A percentile compares a stretch with the other conserved stretches of the same genome.
These are phyloP conservation scores for Candolleomyces efflorescens DNA, from an alignment of 768 basidiomycete genomes.

Conservation along the genomic window DNA sequence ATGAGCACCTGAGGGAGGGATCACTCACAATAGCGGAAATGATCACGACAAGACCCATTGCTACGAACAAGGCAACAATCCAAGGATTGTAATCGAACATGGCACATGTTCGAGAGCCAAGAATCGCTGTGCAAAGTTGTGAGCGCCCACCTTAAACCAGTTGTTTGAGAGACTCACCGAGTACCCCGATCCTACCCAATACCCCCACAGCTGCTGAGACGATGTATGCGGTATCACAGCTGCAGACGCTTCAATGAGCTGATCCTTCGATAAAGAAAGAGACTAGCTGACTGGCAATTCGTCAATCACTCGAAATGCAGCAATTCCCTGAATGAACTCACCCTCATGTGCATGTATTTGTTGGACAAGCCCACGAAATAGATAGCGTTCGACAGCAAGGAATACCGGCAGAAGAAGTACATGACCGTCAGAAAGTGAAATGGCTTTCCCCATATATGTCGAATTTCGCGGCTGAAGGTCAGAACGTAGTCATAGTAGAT, in stretches of 20 bases:
- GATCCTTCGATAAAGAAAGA: background rate
- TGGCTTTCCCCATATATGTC: slow-evolving; percentile 7
- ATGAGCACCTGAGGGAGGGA: background rate
- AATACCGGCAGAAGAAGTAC: slow-evolving; percentile 7
- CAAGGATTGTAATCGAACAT: background rate
- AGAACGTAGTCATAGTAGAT: slow-evolving; percentile 11
- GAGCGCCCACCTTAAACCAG: background rate
- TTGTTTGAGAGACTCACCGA: background rate
- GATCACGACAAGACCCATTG: background rate
- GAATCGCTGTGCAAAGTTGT: background rate
- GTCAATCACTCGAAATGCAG: background rate
- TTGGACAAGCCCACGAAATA: slow-evolving; percentile 1
- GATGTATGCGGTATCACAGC: slow-evolving; percentile 4
- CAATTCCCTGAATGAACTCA: background rate
- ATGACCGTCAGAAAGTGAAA: background rate
- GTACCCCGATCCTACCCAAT: background rate
- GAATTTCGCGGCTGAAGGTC: slow-evolving; percentile 9
- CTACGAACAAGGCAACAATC: background rate
- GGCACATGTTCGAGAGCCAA: background rate
- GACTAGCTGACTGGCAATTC: background rate
- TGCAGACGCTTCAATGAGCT: background rate
- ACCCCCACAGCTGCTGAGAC: background rate
- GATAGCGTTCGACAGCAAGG: slow-evolving; percentile 1
- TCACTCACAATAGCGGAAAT: background rate
- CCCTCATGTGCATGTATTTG: background rate